Conservation (phyloP, 1,139 yeast species). For the Saccharomycopsis hybrid region DNA sequence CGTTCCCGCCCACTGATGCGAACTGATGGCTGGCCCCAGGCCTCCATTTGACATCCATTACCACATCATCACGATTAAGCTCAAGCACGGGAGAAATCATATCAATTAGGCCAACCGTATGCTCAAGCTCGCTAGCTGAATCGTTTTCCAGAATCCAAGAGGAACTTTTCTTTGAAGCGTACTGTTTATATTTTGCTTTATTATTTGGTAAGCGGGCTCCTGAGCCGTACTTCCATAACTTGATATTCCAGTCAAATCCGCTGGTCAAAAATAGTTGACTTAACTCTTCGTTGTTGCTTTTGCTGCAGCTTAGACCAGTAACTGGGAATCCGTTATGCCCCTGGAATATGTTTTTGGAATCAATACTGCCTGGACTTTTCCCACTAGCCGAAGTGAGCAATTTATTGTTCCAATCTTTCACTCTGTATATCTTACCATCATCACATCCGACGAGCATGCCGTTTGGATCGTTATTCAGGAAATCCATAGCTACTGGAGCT, state of each 20-base stretch:
- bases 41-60: conserved; percentile 34
- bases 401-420: conserved; percentile 27
- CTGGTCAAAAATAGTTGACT: conserved; percentile 30
- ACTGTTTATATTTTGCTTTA: not conserved
- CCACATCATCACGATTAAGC: conserved; percentile 36
- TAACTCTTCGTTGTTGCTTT: conserved; percentile 28
- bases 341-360: conserved; percentile 26
- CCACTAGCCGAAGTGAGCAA: not conserved
- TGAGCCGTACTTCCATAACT: conserved; percentile 30
- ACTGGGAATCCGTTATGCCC: conserved; percentile 34
- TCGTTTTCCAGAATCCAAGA: not conserved
- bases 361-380: conserved; percentile 22
- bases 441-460: conserved; percentile 40
- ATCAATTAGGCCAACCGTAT: conserved; percentile 13
- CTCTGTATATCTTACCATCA: conserved; percentile 41
- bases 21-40: conserved; percentile 41
- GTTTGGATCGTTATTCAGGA: conserved; percentile 27
- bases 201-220: conserved; percentile 14
- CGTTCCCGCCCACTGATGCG: conserved; percentile 42
- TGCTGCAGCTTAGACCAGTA: conserved; percentile 31
- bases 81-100: conserved; percentile 25
- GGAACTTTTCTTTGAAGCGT: not conserved
- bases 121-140: not conserved
- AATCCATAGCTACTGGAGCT: conserved; percentile 33
- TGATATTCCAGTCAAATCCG: conserved; percentile 38